Base-by-base conservation (phyloP, 1,284 basidiomycete genomes). In the Boletellus deceptivus region DNA sequence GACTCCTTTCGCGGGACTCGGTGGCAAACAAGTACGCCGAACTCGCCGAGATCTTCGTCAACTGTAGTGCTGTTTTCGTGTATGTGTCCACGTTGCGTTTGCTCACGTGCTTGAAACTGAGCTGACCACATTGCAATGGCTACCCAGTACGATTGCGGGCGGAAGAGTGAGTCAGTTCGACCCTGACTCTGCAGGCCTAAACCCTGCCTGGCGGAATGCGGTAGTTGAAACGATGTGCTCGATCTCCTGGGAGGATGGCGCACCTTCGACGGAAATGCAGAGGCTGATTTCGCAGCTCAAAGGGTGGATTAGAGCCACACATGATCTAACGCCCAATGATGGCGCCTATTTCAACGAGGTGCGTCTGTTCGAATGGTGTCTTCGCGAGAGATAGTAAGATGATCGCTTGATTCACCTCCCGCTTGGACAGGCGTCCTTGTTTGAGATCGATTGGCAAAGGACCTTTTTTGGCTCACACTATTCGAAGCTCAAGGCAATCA, bases 281-380 rank as follows among this genome's bases (percentile, higher is more conserved):
- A 57, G 48, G 11, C 41, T 59, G 9, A 65, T 64, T 1, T 50
- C 63, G 4, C 50, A 59, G 4, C 54, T 70, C 16, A 55, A 70
- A 31, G 63, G 65, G 33, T 57, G 57, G 42, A 57, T 73, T 20
- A 58, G 61, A 9, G 56, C 46, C 11, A 46, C 55, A 53, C 24
- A 59, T 49, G 35, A 57, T 58, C 4, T 57, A 10, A 58, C 62
- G 0, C 67, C 70, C 2, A 59, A 66, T 17, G 67, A 71, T 17
- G 73, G 70, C 2, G 65, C 72, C 3, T 73, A 74, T 56, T 67
- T 74, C 43, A 75, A 78, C 49, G 75, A 78, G 68, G 75, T 72
- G 17, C 22, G 71, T 53, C 55, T 14, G 14, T 16, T 14, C 9
- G 6, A 8, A 29, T 29, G 7, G 10, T 8, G 7, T 11, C 10